Conservation (phyloP, 108 stramenopile genomes). For the Cafeteria roenbergensis region DNA sequence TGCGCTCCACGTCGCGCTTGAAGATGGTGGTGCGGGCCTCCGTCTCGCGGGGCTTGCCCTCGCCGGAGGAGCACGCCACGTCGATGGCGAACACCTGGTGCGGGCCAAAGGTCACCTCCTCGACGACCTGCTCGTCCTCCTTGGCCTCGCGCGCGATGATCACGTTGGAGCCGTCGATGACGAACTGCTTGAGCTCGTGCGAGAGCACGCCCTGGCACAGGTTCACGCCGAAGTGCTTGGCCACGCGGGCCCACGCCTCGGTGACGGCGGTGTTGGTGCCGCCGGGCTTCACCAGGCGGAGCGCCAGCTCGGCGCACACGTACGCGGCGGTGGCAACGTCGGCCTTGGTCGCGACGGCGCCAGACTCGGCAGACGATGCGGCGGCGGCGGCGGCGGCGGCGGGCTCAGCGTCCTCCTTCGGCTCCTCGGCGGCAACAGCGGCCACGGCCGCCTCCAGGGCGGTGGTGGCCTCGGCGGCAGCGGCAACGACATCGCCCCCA, state of each 20-base stretch:
- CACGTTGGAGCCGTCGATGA: conserved; percentile 81
- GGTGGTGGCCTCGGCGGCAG: conserved; percentile 74
- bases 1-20: conserved; percentile 85
- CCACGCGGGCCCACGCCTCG: conserved; percentile 70
- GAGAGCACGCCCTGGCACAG: conserved; percentile 78
- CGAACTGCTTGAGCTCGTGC: conserved; percentile 94
- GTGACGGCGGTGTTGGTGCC: conserved; percentile 59
- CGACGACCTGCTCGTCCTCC: conserved; percentile 39
- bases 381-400: conserved; percentile 27
- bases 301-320: conserved; percentile 87
- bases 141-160: conserved; percentile 11
- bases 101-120: conserved; percentile 41
- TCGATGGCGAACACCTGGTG: conserved; percentile 87
- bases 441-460: conserved; percentile 92
- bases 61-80: conserved; percentile 88
- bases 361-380: conserved; percentile 39
- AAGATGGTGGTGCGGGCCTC: conserved; percentile 80
- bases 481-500: conserved; percentile 24
- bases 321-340: conserved; percentile 82
- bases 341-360: conserved; percentile 31
- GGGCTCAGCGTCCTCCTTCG: not conserved
- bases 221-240: conserved; percentile 77
- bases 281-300: conserved; percentile 69
- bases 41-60: conserved; percentile 75
- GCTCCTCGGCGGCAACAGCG: no score